A percentile compares a stretch with the other conserved stretches of the same genome.
These are phyloP conservation scores for Hortiboletus rubellus DNA, from an alignment of 1,284 basidiomycete species.

Conservation along the genomic window DNA sequence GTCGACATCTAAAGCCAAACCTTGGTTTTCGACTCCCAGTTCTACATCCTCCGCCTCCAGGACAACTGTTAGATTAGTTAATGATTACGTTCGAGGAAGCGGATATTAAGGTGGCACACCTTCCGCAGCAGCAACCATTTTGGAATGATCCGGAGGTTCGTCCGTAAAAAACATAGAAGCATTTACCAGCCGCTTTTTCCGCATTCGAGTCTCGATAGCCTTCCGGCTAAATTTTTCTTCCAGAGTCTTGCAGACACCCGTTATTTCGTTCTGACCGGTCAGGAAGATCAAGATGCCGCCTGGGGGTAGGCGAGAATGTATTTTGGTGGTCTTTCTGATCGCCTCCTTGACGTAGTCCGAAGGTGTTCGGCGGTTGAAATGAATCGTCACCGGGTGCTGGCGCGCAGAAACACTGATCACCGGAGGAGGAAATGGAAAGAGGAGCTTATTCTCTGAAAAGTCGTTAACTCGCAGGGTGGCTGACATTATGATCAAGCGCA, in stretches of 20 bases:
- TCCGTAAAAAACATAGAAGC: slow-evolving; percentile 33
- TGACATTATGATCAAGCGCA: slow-evolving; percentile 98
- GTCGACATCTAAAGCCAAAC: slow-evolving; percentile 60
- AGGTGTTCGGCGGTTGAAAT: slow-evolving; percentile 87
- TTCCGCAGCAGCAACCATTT: slow-evolving; percentile 23
- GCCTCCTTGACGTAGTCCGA: slow-evolving; percentile 92
- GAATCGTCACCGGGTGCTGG: slow-evolving; percentile 94
- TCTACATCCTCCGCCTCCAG: slow-evolving; percentile 86
- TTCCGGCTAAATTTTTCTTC: slow-evolving; percentile 76
- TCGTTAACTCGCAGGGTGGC: slow-evolving; percentile 94
- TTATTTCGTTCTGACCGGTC: slow-evolving; percentile 98
- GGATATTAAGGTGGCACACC: slow-evolving; percentile 17
- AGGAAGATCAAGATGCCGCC: slow-evolving; percentile 97
- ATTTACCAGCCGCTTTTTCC: slow-evolving; percentile 37
- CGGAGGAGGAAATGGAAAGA: slow-evolving; percentile 86
- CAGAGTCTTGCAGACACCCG: slow-evolving; percentile 82
- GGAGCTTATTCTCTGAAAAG: slow-evolving; percentile 83
- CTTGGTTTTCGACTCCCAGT: slow-evolving; percentile 50
- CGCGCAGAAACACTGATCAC: slow-evolving; percentile 88
- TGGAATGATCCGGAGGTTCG: slow-evolving; percentile 8
- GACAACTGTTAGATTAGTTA: slow-evolving; percentile 38
- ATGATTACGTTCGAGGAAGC: neutral
- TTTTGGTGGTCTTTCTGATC: slow-evolving; percentile 88
- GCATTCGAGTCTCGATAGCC: slow-evolving; percentile 56
- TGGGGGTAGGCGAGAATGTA: slow-evolving; percentile 88